These are phyloP conservation scores for Cercophora samala DNA, from an alignment of 495 filamentous ascomycete genomes.

Conservation along the genomic window DNA sequence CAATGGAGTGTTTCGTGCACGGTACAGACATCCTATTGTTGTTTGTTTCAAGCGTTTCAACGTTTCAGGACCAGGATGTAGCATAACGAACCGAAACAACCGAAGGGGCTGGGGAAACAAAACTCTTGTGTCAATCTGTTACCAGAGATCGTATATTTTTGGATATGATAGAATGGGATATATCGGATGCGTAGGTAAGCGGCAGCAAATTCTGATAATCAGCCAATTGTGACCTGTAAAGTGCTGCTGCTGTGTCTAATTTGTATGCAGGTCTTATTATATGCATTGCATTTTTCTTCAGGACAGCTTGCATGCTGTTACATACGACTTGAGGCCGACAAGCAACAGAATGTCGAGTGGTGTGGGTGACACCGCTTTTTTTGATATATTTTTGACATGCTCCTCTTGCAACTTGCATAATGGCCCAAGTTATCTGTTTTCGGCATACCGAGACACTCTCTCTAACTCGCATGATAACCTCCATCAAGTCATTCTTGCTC, in stretches of 20 bases:
- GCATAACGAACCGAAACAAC: background rate
- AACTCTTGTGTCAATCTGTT: background rate
- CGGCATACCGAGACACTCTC: background rate
- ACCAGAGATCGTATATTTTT: conserved; percentile 10
- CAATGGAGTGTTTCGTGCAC: background rate
- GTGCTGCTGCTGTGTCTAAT: background rate
- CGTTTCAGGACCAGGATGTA: background rate
- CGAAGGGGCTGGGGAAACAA: background rate
- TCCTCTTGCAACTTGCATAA: background rate
- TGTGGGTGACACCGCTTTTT: background rate
- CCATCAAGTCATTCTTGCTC: background rate
- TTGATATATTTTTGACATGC: too few relatives aligned
- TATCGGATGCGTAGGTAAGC: background rate
- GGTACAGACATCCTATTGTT: background rate
- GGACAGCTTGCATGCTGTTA: background rate
- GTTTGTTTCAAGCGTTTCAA: background rate
- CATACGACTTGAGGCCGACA: too few relatives aligned
- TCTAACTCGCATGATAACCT: too few relatives aligned
- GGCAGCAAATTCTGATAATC: background rate
- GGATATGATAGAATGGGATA: background rate
- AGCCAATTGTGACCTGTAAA: background rate
- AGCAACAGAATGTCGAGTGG: background rate
- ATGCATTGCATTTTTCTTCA: background rate
- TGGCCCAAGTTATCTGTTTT: background rate
- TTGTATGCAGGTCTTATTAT: background rate